These are phyloP conservation scores for Pythium angustatum DNA, from an alignment of 352 stramenopile species.

Conservation along the genomic window DNA sequence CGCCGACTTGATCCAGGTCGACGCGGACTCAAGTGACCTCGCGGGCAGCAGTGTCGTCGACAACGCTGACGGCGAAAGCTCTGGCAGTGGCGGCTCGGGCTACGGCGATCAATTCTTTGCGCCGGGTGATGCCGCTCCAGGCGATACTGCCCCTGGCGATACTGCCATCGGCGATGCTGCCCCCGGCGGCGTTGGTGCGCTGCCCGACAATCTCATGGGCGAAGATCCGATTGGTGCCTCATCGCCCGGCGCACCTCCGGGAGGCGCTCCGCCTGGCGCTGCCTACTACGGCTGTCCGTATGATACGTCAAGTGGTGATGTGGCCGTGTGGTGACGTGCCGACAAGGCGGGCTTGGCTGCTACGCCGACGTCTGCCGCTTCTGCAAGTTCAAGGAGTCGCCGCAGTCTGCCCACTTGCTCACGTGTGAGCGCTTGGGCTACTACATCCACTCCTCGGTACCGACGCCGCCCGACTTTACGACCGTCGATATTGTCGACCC, in stretches of 20 bases:
- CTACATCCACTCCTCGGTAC: background rate
- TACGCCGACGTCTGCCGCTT: conserved; percentile 9
- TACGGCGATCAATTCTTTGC: background rate
- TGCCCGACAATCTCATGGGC: background rate
- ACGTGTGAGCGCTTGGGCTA: conserved; percentile 3
- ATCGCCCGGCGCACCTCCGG: too few relatives aligned
- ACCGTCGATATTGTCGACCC: background rate
- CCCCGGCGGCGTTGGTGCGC: background rate
- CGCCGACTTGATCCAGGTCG: too few relatives aligned
- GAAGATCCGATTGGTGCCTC: background rate
- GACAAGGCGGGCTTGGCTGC: conserved; percentile 7
- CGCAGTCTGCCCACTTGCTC: conserved; percentile 17
- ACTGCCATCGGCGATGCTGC: too few relatives aligned
- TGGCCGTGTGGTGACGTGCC: conserved; percentile 12
- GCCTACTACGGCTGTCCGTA: conserved; percentile 8
- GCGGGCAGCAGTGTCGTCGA: too few relatives aligned
- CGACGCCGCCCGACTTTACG: background rate
- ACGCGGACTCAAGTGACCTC: too few relatives aligned
- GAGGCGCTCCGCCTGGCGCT: too few relatives aligned
- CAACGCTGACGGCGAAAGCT: too few relatives aligned
- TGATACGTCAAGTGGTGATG: conserved; percentile 18
- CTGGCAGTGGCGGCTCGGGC: background rate
- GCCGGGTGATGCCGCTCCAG: too few relatives aligned
- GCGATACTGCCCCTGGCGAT: too few relatives aligned
- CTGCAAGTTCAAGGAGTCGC: conserved; percentile 7